phyloP scores from a whole-genome alignment of 768 basidiomycete genomes.

The Gautieria morchelliformis region DNA sequence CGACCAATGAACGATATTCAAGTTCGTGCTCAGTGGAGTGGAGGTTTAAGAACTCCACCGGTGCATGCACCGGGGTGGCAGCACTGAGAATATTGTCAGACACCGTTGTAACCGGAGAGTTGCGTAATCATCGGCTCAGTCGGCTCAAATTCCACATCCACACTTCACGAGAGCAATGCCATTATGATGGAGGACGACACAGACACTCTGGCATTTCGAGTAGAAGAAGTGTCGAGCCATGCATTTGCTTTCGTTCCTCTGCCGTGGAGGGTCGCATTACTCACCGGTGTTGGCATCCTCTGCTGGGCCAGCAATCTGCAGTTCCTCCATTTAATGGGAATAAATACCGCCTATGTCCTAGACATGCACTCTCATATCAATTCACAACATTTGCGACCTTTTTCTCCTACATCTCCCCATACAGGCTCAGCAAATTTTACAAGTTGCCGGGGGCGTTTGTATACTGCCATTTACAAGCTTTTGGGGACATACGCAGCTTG shows the following conservation, averaged over 20 bases:
- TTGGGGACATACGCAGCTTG: conserved; percentile 51
- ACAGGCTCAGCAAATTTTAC: conserved; percentile 22
- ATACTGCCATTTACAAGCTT: conserved; percentile 57
- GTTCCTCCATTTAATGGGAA: conserved; percentile 57
- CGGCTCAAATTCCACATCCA: too few relatives aligned
- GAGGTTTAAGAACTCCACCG: too few relatives aligned
- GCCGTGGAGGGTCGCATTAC: conserved; percentile 81
- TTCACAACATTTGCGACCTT: not conserved
- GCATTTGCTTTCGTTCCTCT: conserved; percentile 48
- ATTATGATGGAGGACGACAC: conserved; percentile 10
- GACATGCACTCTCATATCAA: conserved; percentile 34
- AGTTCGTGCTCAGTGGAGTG: too few relatives aligned
- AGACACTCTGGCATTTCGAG: not conserved
- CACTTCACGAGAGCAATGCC: not conserved
- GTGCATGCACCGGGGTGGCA: too few relatives aligned
- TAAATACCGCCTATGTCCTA: conserved; percentile 67
- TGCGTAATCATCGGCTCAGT: too few relatives aligned
- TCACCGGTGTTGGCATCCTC: conserved; percentile 70
- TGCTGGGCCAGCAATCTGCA: conserved; percentile 94
- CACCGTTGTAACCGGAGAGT: too few relatives aligned
- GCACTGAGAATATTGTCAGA: too few relatives aligned
- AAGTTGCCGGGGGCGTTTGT: conserved; percentile 34
- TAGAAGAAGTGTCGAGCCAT: conserved; percentile 5
- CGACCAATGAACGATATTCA: too few relatives aligned
- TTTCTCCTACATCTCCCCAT: not conserved